Base-by-base conservation (phyloP, 2,329 filamentous ascomycete species). In the Lecanicillium sp. region DNA sequence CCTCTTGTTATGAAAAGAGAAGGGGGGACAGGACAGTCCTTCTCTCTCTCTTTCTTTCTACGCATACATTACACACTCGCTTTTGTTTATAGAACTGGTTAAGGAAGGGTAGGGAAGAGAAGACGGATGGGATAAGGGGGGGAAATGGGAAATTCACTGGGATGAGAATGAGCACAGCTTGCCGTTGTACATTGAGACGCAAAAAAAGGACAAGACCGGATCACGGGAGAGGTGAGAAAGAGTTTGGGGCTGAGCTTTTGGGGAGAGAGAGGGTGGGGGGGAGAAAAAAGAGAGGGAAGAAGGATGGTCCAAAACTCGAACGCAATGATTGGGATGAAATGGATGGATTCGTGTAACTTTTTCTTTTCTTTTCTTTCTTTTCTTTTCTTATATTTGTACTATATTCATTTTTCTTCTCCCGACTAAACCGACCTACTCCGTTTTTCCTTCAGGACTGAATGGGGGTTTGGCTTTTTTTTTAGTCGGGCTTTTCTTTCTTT, bases 251-350 rank as follows among this genome's bases (percentile, higher is more conserved):
- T 33, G 19, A 12, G 14, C 6, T 9, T 15, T 23, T 9, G 8
- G 11, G 30, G 30, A 29, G 19, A 24, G 15, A 5, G 8, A 19
- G 29, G 9, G 15, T 29, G 33, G 15, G 33, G 8, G 26, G 26
- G 26, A 29, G 7, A 12, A 7, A 7, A 7, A 12, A 29, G 26
- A 7, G 26, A 29, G 7, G 26, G 12, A 7, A 12, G 26, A 7
- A 29, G 12, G 26, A 7, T 29, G 12, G 7, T 29, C 26, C 12
- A 7, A 12, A 29, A n/a, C 32, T 23, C 14, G 32, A 23, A 45
- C 37, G 43, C n/a, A n/a, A n/a, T n/a, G n/a, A n/a, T 29, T 45
- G 33, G 43, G 17, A 45, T 45, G 43, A 45, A 23, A 37, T 14
- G 43, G 33, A 45, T 45, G 33, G 24, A 37, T 30, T 26, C 19